A percentile compares a stretch with the other conserved stretches of the same genome.
phyloP scores from a whole-genome alignment of 2,329 filamentous ascomycete genomes.

The Colletotrichum chlorophyti region DNA sequence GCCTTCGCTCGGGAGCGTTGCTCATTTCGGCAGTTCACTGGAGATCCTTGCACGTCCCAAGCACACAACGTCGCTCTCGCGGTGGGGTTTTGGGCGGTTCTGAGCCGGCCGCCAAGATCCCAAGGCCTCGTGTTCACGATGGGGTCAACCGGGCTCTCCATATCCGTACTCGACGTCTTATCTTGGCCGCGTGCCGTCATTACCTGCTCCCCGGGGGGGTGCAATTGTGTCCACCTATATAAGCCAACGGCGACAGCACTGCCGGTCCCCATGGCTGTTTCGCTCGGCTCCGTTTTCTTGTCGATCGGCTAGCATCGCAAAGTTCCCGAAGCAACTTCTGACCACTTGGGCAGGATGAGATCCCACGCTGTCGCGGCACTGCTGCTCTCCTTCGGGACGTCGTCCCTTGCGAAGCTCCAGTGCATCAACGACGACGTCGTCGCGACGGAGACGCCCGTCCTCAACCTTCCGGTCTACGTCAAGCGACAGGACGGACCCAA shows the following conservation, averaged over 20 bases:
- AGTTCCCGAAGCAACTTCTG: too few species aligned
- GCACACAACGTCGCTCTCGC: neutral
- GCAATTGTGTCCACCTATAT: too few species aligned
- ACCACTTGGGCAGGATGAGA: neutral
- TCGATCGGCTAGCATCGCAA: too few species aligned
- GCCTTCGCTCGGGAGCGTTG: neutral
- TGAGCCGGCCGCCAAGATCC: neutral
- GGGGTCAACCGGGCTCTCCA: neutral
- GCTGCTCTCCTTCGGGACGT: neutral
- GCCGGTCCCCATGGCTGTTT: too few species aligned
- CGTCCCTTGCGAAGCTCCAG: neutral
- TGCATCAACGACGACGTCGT: conserved; percentile 16
- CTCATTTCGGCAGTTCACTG: conserved; percentile 15
- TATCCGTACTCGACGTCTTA: neutral
- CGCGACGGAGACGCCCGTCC: neutral
- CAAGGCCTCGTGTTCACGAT: conserved; percentile 21
- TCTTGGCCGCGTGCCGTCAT: neutral
- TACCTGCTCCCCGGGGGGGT: neutral
- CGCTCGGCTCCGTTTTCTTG: too few species aligned
- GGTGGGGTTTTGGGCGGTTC: neutral
- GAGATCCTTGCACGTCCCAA: neutral
- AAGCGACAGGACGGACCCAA: conserved; percentile 16
- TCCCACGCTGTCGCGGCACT: neutral
- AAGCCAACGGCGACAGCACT: neutral
- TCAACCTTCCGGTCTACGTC: neutral